Percentiles rank a stretch among this genome's conserved stretches.
phyloP scores from a whole-genome alignment of 2,329 filamentous ascomycete species.

The Sclerotinia trifoliorum region DNA sequence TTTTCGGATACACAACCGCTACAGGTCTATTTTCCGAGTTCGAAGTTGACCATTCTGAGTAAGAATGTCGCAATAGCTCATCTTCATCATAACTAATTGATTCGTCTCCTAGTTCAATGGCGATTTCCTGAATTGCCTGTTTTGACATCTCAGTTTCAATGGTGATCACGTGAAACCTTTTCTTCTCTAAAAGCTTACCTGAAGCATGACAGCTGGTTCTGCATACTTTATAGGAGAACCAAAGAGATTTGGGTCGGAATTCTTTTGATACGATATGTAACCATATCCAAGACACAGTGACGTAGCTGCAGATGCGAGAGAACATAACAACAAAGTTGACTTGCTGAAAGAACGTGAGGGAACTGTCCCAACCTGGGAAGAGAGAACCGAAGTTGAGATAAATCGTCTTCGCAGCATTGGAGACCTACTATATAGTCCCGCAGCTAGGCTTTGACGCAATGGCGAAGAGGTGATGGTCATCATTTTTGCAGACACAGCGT shows the following conservation, averaged over 20 bases:
- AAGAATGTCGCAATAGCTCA: constrained; percentile 58
- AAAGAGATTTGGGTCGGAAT: background rate
- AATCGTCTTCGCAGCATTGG: background rate
- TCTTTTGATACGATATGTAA: background rate
- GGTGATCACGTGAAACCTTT: background rate
- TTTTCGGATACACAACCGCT: constrained; percentile 61
- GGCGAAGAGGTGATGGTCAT: background rate
- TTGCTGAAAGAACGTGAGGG: constrained; percentile 14
- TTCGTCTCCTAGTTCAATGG: constrained; percentile 6
- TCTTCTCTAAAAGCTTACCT: background rate
- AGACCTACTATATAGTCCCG: background rate
- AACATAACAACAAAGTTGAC: constrained; percentile 15
- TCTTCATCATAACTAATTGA: constrained; percentile 43
- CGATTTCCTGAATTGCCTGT: constrained; percentile 19
- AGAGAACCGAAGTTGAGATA: background rate
- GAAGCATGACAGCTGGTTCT: constrained; percentile 19
- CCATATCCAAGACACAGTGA: constrained; percentile 14
- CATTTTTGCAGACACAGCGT: background rate
- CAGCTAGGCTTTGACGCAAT: background rate
- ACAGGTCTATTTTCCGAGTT: constrained; percentile 60
- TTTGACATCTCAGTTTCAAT: background rate
- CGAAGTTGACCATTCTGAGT: constrained; percentile 60
- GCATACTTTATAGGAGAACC: constrained; percentile 19
- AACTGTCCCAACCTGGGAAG: background rate
- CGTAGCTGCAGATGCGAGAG: constrained; percentile 14